Percentiles rank a stretch among this genome's conserved stretches.
These are phyloP conservation scores for Pestalotiopsis sp. DNA, from an alignment of 2,329 filamentous ascomycete genomes.

Conservation along the genomic window DNA sequence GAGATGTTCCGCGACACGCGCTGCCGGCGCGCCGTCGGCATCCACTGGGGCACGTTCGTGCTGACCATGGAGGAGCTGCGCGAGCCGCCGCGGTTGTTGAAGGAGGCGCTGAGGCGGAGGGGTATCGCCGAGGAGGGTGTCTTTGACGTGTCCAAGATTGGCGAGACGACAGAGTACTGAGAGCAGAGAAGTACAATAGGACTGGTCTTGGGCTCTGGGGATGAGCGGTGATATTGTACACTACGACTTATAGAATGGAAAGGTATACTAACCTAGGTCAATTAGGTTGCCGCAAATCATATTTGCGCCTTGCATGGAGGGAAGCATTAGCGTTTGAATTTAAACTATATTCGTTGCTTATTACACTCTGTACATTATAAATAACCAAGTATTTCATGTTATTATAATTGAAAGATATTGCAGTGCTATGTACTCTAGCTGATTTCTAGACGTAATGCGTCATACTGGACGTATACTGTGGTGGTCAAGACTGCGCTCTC, in stretches of 20 bases:
- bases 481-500: constrained; percentile 59
- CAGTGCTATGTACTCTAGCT: constrained; percentile 9
- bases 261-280: neutral
- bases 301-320: neutral
- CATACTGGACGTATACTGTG: constrained; percentile 66
- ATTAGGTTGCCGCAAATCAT: neutral
- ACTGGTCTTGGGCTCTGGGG: neutral
- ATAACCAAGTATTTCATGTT: too few relatives aligned
- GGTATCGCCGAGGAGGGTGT: constrained; percentile 70
- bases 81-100: constrained; percentile 77
- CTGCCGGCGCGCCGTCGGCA: constrained; percentile 78
- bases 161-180: constrained; percentile 78
- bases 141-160: constrained; percentile 84
- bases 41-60: constrained; percentile 93
- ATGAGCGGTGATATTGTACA: too few relatives aligned
- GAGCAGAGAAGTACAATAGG: neutral
- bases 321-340: neutral
- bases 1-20: constrained; percentile 86
- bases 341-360: neutral
- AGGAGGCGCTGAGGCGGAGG: constrained; percentile 69
- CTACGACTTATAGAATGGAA: neutral
- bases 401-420: neutral
- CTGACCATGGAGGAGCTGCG: constrained; percentile 83
- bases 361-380: neutral
- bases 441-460: constrained; percentile 64